A percentile compares a stretch with the other conserved stretches of the same genome.
Conservation (phyloP, 768 basidiomycete species). For the Suillus bovinus region DNA sequence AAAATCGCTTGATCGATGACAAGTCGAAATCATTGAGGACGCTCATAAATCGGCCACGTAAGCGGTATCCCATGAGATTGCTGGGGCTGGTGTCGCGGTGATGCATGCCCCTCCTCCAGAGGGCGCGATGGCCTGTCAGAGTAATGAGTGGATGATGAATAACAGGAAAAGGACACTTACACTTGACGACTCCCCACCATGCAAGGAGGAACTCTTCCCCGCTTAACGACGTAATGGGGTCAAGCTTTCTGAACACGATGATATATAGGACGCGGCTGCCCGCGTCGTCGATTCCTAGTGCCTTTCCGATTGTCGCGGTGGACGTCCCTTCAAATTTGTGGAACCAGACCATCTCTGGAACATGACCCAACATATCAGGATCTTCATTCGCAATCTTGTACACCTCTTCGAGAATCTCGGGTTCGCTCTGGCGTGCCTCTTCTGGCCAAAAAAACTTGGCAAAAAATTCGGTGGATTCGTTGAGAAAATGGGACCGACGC, state of each 20-base stretch:
- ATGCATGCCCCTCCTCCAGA: neutral
- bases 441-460: neutral
- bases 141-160: neutral
- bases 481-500: neutral
- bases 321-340: neutral
- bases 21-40: neutral
- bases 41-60: neutral
- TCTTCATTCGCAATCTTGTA: neutral
- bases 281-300: no score
- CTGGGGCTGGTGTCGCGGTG: neutral
- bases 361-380: neutral
- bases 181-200: neutral
- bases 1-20: neutral
- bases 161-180: neutral
- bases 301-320: no score
- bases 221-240: neutral
- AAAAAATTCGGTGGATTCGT: no score
- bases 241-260: neutral
- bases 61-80: neutral
- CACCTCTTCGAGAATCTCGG: neutral
- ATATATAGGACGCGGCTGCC: neutral
- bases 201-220: neutral
- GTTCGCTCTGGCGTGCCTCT: neutral
- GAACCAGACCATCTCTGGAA: constrained; percentile 4
- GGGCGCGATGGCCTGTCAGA: neutral